Percentiles rank a stretch among this genome's conserved stretches.
Conservation (phyloP, 331 rosid genomes). For the Rosa hybrid region DNA sequence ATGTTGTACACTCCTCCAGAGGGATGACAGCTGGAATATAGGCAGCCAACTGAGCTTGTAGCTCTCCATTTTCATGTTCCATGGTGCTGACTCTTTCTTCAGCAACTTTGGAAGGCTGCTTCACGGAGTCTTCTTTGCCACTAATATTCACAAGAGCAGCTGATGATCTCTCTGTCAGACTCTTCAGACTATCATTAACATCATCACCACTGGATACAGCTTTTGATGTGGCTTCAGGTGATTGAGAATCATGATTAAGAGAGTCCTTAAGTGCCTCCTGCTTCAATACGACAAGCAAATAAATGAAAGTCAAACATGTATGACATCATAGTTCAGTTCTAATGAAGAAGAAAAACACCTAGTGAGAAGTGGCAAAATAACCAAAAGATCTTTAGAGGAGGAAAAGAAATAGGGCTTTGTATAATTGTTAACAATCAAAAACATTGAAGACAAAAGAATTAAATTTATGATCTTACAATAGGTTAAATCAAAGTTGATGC, state of each 20-base stretch:
- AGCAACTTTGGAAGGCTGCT: constrained; percentile 89
- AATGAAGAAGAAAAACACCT: not conserved
- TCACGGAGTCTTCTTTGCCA: constrained; percentile 91
- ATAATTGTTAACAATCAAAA: not conserved
- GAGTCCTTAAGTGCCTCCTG: constrained; percentile 72
- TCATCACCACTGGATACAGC: constrained; percentile 36
- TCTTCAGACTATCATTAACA: constrained; percentile 40
- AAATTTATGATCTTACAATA: not conserved
- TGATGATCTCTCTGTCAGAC: constrained; percentile 60
- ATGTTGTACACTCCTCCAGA: constrained; percentile 53
- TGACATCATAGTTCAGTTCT: not conserved
- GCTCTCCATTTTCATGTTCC: constrained; percentile 56
- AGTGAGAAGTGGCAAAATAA: not conserved
- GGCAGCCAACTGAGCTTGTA: constrained; percentile 55
- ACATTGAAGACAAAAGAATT: not conserved
- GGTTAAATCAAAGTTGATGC: not conserved
- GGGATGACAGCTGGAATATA: constrained; percentile 63
- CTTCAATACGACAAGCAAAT: constrained; percentile 28
- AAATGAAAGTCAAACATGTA: not conserved
- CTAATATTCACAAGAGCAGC: constrained; percentile 72
- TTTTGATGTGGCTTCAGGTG: constrained; percentile 69
- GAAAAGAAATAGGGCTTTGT: not conserved
- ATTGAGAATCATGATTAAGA: constrained; percentile 56
- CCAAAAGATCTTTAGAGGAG: not conserved
- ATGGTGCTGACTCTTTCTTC: constrained; percentile 68